Evolutionary conservation across 2,329 filamentous ascomycete species (phyloP).

Genomic region (Cryoendolithus antarcticus): DNA sequence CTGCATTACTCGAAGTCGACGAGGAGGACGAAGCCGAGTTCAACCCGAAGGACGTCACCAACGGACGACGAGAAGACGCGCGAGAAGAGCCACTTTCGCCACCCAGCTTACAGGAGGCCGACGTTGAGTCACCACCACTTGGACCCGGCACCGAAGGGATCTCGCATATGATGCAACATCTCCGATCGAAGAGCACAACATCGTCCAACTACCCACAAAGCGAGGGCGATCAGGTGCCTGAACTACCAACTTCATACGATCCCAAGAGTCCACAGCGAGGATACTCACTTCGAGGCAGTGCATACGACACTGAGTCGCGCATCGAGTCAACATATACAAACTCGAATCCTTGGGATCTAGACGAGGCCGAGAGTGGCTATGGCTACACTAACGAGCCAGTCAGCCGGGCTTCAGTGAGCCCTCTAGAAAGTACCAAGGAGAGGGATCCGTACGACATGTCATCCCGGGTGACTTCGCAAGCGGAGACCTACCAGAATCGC

Average conservation of each 20-base stretch:
- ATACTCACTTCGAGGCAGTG: conserved; percentile 3
- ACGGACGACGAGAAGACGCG: too few species aligned
- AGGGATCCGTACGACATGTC: neutral
- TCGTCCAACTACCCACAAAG: conserved; percentile 57
- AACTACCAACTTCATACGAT: conserved; percentile 14
- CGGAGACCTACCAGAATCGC: conserved; percentile 1
- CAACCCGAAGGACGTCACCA: too few species aligned
- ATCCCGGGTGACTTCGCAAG: conserved; percentile 2
- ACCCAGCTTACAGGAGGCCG: neutral
- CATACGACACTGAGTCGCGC: conserved; percentile 21
- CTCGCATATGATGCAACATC: conserved; percentile 51
- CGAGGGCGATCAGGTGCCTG: conserved; percentile 27
- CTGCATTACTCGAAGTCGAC: too few species aligned
- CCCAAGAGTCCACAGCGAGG: conserved; percentile 9
- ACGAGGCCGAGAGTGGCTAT: conserved; percentile 34
- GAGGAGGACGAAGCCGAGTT: too few species aligned
- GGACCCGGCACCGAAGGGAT: conserved; percentile 53
- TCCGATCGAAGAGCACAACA: conserved; percentile 66
- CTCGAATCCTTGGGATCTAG: conserved; percentile 44
- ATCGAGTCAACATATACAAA: conserved; percentile 38
- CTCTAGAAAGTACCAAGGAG: neutral
- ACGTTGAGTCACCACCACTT: conserved; percentile 55
- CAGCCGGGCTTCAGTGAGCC: conserved; percentile 1
- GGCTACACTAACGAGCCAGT: conserved; percentile 10
- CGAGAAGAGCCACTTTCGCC: too few species aligned